Conservation (phyloP, 2,329 filamentous ascomycete species). For the Fusarium bulbicola region DNA sequence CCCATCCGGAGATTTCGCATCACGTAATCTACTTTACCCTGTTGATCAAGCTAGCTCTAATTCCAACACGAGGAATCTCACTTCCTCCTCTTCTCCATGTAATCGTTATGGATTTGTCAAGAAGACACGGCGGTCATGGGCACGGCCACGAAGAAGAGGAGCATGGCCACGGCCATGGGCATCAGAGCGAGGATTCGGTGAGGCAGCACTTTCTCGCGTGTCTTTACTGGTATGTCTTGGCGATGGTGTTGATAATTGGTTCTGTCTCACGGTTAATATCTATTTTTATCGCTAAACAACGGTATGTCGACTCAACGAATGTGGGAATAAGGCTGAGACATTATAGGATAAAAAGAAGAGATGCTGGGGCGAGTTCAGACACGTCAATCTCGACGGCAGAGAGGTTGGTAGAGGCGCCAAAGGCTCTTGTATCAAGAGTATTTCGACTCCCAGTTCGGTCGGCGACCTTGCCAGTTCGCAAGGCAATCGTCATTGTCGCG, state of each 20-base stretch:
- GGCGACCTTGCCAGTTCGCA: constrained; percentile 28
- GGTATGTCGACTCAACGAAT: constrained; percentile 16
- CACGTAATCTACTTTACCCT: constrained; percentile 37
- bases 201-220: constrained; percentile 40
- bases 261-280: constrained; percentile 27
- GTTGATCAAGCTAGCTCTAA: constrained; percentile 13
- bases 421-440: constrained; percentile 1
- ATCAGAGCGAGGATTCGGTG: constrained; percentile 36
- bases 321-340: neutral
- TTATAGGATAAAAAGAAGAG: constrained; percentile 28
- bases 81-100: neutral
- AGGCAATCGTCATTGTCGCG: constrained; percentile 11
- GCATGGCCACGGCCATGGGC: constrained; percentile 35
- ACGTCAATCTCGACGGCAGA: constrained; percentile 24
- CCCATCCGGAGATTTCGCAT: constrained; percentile 17
- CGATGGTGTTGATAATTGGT: constrained; percentile 23
- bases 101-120: constrained; percentile 27
- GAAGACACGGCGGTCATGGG: constrained; percentile 35
- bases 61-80: constrained; percentile 11
- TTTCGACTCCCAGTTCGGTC: constrained; percentile 21
- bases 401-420: constrained; percentile 24
- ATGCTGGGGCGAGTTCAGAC: constrained; percentile 21
- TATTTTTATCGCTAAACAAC: constrained; percentile 34
- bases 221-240: constrained; percentile 40
- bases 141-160: constrained; percentile 28